Evolutionary conservation across 2,329 filamentous ascomycete species (phyloP).

Genomic region (Neoascochyta sp.): DNA sequence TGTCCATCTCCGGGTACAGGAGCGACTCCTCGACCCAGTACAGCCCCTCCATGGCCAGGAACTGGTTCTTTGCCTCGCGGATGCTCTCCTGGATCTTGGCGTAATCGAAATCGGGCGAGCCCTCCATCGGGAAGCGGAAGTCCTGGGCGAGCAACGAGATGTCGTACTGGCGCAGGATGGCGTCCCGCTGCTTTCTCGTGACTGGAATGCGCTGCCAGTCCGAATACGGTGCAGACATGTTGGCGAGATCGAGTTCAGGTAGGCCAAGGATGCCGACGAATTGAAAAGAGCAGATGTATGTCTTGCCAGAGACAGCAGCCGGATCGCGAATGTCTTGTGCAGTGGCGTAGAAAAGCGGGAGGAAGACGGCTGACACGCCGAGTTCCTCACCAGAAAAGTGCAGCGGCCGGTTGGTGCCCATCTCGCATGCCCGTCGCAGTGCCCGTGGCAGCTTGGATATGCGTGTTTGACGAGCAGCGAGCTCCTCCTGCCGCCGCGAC

Average conservation of each 20-base stretch:
- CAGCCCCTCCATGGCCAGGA: slow-evolving; percentile 37
- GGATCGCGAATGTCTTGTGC: slow-evolving; percentile 26
- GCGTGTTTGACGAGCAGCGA: slow-evolving; percentile 32
- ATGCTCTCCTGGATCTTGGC: slow-evolving; percentile 35
- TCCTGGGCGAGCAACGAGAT: slow-evolving; percentile 40
- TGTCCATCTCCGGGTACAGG: slow-evolving; percentile 28
- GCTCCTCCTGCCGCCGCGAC: slow-evolving; percentile 24
- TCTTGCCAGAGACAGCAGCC: slow-evolving; percentile 18
- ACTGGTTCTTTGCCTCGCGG: slow-evolving; percentile 35
- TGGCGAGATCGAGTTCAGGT: slow-evolving; percentile 37
- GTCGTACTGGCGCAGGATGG: slow-evolving; percentile 38
- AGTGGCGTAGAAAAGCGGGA: slow-evolving; percentile 37
- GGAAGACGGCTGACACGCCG: slow-evolving; percentile 38
- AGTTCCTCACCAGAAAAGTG: slow-evolving; percentile 40
- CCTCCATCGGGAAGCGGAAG: slow-evolving; percentile 37
- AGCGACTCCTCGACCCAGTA: slow-evolving; percentile 37
- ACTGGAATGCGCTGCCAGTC: slow-evolving; percentile 39
- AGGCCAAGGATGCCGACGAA: slow-evolving; percentile 41
- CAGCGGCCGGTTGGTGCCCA: slow-evolving; percentile 36
- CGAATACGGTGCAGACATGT: slow-evolving; percentile 29
- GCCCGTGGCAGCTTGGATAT: slow-evolving; percentile 37
- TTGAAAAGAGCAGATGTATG: slow-evolving; percentile 40
- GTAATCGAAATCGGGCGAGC: slow-evolving; percentile 37
- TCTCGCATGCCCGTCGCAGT: slow-evolving; percentile 36
- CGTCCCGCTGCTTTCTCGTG: slow-evolving; percentile 32